Conservation (phyloP, 192 early-diverging fungal genomes). For the Coemansia sp. region DNA sequence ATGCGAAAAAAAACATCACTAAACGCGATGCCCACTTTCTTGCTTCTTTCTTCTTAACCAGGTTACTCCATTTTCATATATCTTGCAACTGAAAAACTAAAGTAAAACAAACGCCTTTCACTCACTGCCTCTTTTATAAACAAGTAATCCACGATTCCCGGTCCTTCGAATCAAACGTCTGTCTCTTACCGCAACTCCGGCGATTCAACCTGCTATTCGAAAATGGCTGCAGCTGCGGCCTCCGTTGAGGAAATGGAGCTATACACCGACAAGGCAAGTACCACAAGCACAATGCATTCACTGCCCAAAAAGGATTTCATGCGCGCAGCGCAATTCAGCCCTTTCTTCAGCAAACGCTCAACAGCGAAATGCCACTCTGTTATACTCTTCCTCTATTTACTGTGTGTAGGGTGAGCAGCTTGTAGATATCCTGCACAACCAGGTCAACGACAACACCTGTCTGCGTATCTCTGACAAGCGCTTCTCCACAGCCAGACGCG, state of each 20-base stretch:
- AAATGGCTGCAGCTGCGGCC: conserved; percentile 11
- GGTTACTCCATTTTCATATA: neutral
- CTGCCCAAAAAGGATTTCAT: neutral
- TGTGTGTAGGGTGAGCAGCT: conserved; percentile 37
- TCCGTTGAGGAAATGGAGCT: conserved; percentile 24
- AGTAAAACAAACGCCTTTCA: neutral
- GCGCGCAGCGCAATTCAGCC: too few species aligned
- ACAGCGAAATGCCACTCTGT: neutral
- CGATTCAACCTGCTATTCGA: neutral
- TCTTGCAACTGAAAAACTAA: neutral
- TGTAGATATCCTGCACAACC: conserved; percentile 44
- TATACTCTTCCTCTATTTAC: neutral
- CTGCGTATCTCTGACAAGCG: conserved; percentile 35
- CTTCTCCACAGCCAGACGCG: conserved; percentile 32
- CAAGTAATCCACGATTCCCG: too few species aligned
- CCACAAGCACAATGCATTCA: neutral
- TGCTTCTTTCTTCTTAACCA: neutral
- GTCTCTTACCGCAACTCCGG: neutral
- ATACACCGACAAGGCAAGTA: conserved; percentile 35
- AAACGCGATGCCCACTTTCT: too few species aligned
- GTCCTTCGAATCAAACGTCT: neutral
- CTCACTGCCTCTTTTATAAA: too few species aligned
- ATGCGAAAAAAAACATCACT: too few species aligned
- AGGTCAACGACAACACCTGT: conserved; percentile 41
- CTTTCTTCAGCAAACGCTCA: neutral